Percentiles rank a stretch among this genome's conserved stretches.
phyloP scores from a whole-genome alignment of 257 asterid genomes.

The Echites panduratus region DNA sequence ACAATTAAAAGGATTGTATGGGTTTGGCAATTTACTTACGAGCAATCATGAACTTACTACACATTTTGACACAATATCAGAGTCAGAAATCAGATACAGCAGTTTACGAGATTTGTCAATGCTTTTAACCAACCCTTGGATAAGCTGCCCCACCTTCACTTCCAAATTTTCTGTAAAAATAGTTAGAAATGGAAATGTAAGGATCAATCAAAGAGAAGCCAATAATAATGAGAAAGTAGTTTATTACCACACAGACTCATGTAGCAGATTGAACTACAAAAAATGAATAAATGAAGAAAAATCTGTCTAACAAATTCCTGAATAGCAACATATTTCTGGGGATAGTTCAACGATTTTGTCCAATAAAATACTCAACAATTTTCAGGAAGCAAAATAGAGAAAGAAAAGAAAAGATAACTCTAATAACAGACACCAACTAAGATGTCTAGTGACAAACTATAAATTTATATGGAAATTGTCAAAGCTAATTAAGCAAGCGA shows the following conservation, averaged over 20 bases:
- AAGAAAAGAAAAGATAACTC: neutral
- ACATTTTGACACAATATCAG: conserved; percentile 52
- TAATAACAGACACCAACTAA: neutral
- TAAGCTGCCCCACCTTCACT: conserved; percentile 48
- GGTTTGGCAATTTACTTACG: neutral
- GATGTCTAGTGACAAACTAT: neutral
- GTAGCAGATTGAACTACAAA: neutral
- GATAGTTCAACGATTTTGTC: neutral
- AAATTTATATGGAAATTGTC: neutral
- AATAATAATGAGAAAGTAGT: neutral
- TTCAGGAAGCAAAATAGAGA: neutral
- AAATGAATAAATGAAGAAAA: neutral
- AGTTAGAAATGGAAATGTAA: conserved; percentile 5
- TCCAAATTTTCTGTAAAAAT: conserved; percentile 36
- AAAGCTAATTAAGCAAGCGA: neutral
- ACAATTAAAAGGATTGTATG: conserved; percentile 5
- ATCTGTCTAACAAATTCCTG: neutral
- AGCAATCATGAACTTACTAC: conserved; percentile 55
- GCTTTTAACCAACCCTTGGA: conserved; percentile 78
- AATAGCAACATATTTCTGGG: neutral
- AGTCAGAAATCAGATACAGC: conserved; percentile 68
- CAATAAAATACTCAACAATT: neutral
- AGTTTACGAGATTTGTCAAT: conserved; percentile 70
- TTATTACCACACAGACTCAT: neutral
- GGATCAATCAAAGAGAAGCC: neutral